Base-by-base conservation (phyloP, 179 eudicot species). In the Heliamphora pulchella region DNA sequence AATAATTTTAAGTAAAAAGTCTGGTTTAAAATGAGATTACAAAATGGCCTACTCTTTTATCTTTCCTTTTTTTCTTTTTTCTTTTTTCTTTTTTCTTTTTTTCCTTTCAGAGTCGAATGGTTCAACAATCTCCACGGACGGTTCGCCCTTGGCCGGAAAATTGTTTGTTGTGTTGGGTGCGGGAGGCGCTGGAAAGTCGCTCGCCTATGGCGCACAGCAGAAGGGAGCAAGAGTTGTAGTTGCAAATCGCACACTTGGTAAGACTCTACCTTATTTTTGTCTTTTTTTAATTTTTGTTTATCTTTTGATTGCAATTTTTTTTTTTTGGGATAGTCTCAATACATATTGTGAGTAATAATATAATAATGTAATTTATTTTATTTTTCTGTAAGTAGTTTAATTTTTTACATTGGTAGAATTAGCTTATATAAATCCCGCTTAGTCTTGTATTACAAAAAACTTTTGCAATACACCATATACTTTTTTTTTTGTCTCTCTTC, bases 141-240 rank as follows among this genome's bases (percentile, higher is more conserved):
- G 66, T 81, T 93, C 97, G 69, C 94, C 94, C 69, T 82, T 93
- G 71, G 87, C 87, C 68, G 92, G 88, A 78, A 93, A 87, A 82
- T 80, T 88, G 20, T 93, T 91, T 84, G 90, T 93, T 71, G 88
- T 93, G 44, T 86, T 93, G 84, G 97, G 97, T 79, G 97, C 97
- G 81, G 97, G 97, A 48, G 97, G 97, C 43, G 97, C 97, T 51
- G 97, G 97, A 55, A 91, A 90, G 83, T 90, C 97, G 55, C 92
- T 93, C 78, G 96, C 96, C 59, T 92, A 91, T 88, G 98, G 97
- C 65, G 97, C 94, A 71, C 92, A 92, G 83, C 91, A 87, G 55
- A 93, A 93, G 88, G 98, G 98, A 69, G 94, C 98, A 62, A 83
- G 88, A 79, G 89, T 92, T 51, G 91, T 90, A 20, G 83, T 93